These are phyloP conservation scores for Xylaria telfairii DNA, from an alignment of 495 filamentous ascomycete species.

Conservation along the genomic window DNA sequence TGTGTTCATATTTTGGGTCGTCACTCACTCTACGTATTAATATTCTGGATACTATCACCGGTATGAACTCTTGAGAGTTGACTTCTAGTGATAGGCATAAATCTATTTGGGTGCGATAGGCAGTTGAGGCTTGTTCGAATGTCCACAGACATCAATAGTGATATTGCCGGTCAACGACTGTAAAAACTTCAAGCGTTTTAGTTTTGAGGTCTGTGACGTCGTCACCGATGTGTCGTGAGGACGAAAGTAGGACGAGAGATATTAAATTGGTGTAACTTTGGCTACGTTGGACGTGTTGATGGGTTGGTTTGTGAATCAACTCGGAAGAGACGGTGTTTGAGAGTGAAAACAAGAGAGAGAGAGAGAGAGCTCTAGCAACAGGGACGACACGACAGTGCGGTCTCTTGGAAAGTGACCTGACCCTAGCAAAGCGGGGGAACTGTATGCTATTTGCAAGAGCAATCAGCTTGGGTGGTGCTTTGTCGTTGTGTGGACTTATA, in stretches of 20 bases:
- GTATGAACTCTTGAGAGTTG: constrained; percentile 76
- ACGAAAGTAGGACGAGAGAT: constrained; percentile 6
- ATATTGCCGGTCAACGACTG: constrained; percentile 33
- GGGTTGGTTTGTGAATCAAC: constrained; percentile 5
- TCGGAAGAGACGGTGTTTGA: background rate
- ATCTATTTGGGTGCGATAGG: constrained; percentile 71
- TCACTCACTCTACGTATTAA: constrained; percentile 47
- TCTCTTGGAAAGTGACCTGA: constrained; percentile 17
- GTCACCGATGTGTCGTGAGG: constrained; percentile 29
- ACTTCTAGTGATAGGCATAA: constrained; percentile 73
- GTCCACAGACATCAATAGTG: constrained; percentile 79
- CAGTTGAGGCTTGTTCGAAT: constrained; percentile 71
- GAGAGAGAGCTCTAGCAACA: constrained; percentile 1
- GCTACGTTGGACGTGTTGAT: constrained; percentile 5
- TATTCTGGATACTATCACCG: constrained; percentile 66
- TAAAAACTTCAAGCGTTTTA: constrained; percentile 31
- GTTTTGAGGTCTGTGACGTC: constrained; percentile 29
- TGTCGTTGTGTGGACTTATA: background rate
- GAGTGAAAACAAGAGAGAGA: background rate
- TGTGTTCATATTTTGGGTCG: background rate
- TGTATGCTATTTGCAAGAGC: constrained; percentile 18
- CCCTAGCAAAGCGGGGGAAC: constrained; percentile 16
- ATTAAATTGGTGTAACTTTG: background rate
- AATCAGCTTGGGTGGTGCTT: constrained; percentile 10
- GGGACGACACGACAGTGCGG: constrained; percentile 22